phyloP scores from a whole-genome alignment of 306 rosid genomes.

The Purshia tridentata region DNA sequence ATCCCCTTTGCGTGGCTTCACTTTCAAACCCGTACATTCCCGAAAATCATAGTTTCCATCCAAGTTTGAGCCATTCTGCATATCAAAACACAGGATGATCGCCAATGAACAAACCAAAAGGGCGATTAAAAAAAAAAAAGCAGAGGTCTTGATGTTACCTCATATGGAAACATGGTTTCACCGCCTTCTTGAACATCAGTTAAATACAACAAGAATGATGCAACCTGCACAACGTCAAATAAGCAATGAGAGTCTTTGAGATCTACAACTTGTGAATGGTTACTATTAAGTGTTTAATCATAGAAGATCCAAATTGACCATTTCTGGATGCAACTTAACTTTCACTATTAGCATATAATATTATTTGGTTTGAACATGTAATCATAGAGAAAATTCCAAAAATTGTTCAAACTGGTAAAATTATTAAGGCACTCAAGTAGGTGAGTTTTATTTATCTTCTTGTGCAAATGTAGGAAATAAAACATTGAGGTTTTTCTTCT shows the following conservation, averaged over 20 bases:
- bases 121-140: background rate
- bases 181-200: constrained; percentile 86
- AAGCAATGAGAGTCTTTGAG: background rate
- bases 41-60: constrained; percentile 49
- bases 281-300: background rate
- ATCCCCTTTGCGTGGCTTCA: constrained; percentile 85
- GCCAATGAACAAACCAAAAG: background rate
- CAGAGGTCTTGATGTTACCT: constrained; percentile 50
- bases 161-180: constrained; percentile 82
- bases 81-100: constrained; percentile 16
- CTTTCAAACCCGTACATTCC: constrained; percentile 65
- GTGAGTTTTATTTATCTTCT: background rate
- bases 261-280: background rate
- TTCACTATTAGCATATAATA: background rate
- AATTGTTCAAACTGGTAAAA: background rate
- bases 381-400: background rate
- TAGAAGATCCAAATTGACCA: background rate
- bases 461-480: background rate
- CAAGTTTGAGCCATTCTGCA: constrained; percentile 76
- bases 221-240: constrained; percentile 49
- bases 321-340: background rate
- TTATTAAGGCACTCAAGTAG: background rate
- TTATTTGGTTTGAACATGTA: background rate
- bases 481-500: background rate
- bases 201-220: constrained; percentile 83